These are phyloP conservation scores for Bruguiera sexangula DNA, from an alignment of 345 rosid species.

Conservation along the genomic window DNA sequence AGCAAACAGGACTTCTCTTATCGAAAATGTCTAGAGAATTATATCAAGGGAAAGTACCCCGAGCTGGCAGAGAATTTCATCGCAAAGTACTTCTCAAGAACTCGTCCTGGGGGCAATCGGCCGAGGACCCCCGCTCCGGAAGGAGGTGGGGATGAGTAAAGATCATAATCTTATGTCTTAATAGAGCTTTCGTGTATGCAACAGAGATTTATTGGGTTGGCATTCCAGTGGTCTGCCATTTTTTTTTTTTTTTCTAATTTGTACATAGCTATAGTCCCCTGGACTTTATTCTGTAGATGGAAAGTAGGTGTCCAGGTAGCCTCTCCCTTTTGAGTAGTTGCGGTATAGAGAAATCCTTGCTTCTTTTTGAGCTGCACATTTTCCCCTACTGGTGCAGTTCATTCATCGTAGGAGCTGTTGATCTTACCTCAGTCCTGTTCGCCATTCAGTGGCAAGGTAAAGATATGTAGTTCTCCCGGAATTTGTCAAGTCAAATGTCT, in stretches of 20 bases:
- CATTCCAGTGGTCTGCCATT: too few species aligned
- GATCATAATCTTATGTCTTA: background rate
- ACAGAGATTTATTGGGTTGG: too few species aligned
- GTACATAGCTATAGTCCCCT: too few species aligned
- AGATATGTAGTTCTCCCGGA: background rate
- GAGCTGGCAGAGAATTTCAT: constrained; percentile 55
- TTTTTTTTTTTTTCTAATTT: too few species aligned
- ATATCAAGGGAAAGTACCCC: constrained; percentile 58
- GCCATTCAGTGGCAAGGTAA: constrained; percentile 5
- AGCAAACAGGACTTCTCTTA: constrained; percentile 71
- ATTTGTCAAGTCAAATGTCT: too few species aligned
- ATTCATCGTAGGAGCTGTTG: constrained; percentile 2
- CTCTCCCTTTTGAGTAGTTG: background rate
- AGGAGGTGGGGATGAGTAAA: constrained; percentile 1
- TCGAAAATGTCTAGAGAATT: constrained; percentile 62
- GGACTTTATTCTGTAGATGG: background rate
- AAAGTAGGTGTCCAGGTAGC: background rate
- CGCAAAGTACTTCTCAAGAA: constrained; percentile 54
- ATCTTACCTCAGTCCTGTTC: constrained; percentile 5
- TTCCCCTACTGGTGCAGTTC: constrained; percentile 11
- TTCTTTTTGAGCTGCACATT: constrained; percentile 4
- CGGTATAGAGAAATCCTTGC: too few species aligned
- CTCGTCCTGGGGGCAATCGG: constrained; percentile 33
- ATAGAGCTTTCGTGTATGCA: background rate
- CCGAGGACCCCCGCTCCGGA: constrained; percentile 38